phyloP scores from a whole-genome alignment of 495 filamentous ascomycete species.

The Penicillium pulvis region DNA sequence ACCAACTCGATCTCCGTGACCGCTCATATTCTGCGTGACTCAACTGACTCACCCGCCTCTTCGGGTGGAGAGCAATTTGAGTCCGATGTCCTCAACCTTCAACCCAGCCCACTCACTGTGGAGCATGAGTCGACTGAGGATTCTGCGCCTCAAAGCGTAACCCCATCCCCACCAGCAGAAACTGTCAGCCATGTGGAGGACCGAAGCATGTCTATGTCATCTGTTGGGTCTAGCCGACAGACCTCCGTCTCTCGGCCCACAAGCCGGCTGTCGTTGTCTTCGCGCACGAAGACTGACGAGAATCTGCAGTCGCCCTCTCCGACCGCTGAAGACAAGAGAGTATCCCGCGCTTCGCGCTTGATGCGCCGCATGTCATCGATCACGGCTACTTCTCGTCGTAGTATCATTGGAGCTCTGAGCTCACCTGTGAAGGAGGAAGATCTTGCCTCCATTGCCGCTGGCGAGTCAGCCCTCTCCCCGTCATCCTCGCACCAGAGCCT shows the following conservation, averaged over 20 bases:
- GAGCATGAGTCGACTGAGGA: conserved; percentile 59
- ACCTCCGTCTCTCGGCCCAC: conserved; percentile 32
- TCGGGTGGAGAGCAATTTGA: conserved; percentile 45
- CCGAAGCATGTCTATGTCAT: conserved; percentile 42
- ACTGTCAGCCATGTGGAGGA: conserved; percentile 23
- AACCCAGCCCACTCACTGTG: conserved; percentile 71
- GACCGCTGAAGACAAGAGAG: conserved; percentile 63
- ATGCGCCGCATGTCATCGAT: conserved; percentile 81
- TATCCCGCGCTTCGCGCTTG: conserved; percentile 69
- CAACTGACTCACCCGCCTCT: conserved; percentile 31
- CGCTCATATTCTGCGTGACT: conserved; percentile 71
- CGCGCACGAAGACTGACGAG: conserved; percentile 39
- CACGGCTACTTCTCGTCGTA: conserved; percentile 62
- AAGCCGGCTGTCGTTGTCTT: conserved; percentile 43
- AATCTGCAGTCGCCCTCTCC: conserved; percentile 41
- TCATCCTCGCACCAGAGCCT: conserved; percentile 28
- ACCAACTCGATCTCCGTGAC: conserved; percentile 76
- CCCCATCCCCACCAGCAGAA: conserved; percentile 10
- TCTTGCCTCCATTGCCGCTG: conserved; percentile 30
- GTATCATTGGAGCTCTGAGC: conserved; percentile 54
- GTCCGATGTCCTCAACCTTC: conserved; percentile 58
- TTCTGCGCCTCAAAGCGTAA: conserved; percentile 12
- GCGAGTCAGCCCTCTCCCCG: conserved; percentile 38
- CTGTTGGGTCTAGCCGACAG: conserved; percentile 32
- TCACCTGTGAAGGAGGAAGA: conserved; percentile 65